Evolutionary conservation across 805 yeast genomes (phyloP), one percentile per base, ranked within the genome.

Genomic region (Candida palmyrensis): DNA sequence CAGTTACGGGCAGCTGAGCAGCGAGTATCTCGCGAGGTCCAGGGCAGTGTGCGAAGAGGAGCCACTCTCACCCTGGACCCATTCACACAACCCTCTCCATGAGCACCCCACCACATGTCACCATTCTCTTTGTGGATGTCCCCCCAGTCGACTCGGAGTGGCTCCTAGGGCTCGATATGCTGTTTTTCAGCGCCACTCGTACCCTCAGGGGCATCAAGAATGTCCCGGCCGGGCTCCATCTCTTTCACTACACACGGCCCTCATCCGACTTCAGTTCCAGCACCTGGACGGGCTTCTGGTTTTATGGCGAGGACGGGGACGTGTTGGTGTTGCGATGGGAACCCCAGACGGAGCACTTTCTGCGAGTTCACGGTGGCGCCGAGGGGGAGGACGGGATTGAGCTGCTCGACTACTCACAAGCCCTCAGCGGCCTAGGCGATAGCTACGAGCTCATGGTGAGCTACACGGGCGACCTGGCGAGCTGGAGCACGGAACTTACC

Each of bases 221-320:
- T 12, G 55, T 79, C 3, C 66, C 74, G 0, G 37, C 49, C 3
- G 85, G 85, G 0, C 29, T 66, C 0, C 86, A 79, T 49, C 51
- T 76, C 2, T 42, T 79, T 9, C 85, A 79, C 50, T 66, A 71
- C 53, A 70, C 75, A 0, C 51, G 39, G 3, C 50, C 52, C 4
- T 21, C 38, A 6, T 28, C 20, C 3, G 18, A 10, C 16, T 18
- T 18, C 12, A 25, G 22, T 18, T 27, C 33, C 9, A 29, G 41
- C 42, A 48, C 45, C 33, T 53, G 73, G 61, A 43, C 52, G 59
- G 43, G 59, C 66, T 36, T 42, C 49, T 35, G 81, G 79, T 3
- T 51, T 49, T 45, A 59, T 43, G 45, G 68, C 17, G 24, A 40
- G 9, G 66, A 64, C 6, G 57, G 57, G 4, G 54, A 53, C 11